Conservation (phyloP, 2,329 filamentous ascomycete genomes). For the Arthrocladium fulminans region DNA sequence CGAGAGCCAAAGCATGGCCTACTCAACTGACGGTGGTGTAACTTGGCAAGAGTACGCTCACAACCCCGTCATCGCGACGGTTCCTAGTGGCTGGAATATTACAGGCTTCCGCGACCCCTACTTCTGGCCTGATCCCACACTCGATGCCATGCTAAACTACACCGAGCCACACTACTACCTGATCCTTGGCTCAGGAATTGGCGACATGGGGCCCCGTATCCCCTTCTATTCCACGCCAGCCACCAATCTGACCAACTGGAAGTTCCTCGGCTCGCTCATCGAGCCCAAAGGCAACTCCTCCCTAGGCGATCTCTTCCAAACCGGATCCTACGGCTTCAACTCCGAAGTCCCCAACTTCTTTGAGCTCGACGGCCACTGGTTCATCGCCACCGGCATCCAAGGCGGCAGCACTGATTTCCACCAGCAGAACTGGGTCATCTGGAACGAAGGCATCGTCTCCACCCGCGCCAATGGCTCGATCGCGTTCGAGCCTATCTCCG, state of each 20-base stretch:
- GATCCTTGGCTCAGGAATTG: constrained; percentile 8
- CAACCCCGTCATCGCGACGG: constrained; percentile 36
- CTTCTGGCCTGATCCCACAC: constrained; percentile 3
- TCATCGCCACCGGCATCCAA: background rate
- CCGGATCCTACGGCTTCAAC: constrained; percentile 36
- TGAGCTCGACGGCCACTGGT: constrained; percentile 27
- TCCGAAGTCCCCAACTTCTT: constrained; percentile 40
- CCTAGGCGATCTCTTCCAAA: constrained; percentile 13
- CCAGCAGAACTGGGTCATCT: no score
- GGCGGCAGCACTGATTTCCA: background rate
- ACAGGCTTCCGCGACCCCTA: constrained; percentile 39
- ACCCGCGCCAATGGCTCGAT: constrained; percentile 4
- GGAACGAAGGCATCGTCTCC: constrained; percentile 7
- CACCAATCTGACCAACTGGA: constrained; percentile 18
- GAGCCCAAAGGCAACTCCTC: constrained; percentile 12
- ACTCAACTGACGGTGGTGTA: constrained; percentile 38
- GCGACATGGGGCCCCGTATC: constrained; percentile 29
- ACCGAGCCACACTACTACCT: constrained; percentile 9
- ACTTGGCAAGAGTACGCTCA: constrained; percentile 40
- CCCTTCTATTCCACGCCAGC: constrained; percentile 30
- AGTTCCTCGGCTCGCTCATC: constrained; percentile 18
- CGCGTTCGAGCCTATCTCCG: constrained; percentile 5
- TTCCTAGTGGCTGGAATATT: constrained; percentile 29
- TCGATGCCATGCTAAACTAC: constrained; percentile 8
- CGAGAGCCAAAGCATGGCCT: constrained; percentile 39